These are phyloP conservation scores for Mycena capillaripes DNA, from an alignment of 768 basidiomycete genomes.

Conservation along the genomic window DNA sequence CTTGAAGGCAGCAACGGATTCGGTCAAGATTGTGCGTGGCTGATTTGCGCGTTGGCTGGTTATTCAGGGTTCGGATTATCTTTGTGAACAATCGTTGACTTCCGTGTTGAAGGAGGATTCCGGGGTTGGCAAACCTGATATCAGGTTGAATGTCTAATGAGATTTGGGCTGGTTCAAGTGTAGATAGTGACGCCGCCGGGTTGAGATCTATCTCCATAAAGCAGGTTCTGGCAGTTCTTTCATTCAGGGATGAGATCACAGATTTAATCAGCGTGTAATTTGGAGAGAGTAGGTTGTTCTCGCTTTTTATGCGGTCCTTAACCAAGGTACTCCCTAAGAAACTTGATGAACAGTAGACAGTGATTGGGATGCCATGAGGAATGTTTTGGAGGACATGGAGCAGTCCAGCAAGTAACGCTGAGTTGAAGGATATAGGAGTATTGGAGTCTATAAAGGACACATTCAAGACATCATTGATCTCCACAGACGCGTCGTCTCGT, in stretches of 20 bases:
- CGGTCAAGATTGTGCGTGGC: not conserved
- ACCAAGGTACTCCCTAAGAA: not conserved
- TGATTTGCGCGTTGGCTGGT: not conserved
- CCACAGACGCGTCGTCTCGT: not conserved
- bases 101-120: not conserved
- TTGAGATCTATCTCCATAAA: not conserved
- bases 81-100: not conserved
- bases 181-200: too few relatives aligned
- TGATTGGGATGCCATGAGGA: not conserved
- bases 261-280: not conserved
- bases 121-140: not conserved
- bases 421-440: not conserved
- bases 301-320: not conserved
- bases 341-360: not conserved
- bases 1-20: not conserved
- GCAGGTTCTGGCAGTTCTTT: not conserved
- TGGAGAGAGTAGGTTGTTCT: not conserved
- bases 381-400: not conserved
- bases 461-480: not conserved
- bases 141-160: not conserved
- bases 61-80: not conserved
- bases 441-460: constrained; percentile 7
- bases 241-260: not conserved
- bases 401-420: not conserved
- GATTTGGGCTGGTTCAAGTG: too few relatives aligned